Evolutionary conservation across 2,329 filamentous ascomycete genomes (phyloP).

Genomic region (Sporothrix euskadiensis): DNA sequence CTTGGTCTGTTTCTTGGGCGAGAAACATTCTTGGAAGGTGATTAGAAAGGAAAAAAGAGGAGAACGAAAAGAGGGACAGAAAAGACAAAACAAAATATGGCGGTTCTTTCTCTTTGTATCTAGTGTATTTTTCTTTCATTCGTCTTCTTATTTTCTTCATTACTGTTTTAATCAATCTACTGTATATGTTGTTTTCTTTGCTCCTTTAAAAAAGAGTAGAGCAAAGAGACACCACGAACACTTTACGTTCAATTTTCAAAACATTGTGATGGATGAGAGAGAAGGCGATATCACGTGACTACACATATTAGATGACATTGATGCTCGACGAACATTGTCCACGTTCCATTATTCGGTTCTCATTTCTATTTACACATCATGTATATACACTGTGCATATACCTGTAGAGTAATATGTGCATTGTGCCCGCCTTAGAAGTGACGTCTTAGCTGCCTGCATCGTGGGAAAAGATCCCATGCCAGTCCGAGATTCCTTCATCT

Average conservation of each 20-base stretch:
- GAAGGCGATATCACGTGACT: background rate
- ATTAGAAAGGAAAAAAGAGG: background rate
- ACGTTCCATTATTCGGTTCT: background rate
- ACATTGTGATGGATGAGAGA: background rate
- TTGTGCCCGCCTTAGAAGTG: background rate
- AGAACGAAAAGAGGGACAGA: background rate
- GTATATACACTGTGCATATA: background rate
- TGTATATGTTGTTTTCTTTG: background rate
- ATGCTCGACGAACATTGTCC: too few species aligned
- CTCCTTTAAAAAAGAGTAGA: background rate
- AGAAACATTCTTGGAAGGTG: background rate
- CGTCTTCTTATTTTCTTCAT: background rate
- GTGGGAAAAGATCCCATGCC: background rate
- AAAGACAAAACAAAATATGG: background rate
- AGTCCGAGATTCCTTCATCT: background rate
- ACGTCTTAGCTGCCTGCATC: background rate
- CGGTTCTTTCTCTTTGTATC: slow-evolving; percentile 9
- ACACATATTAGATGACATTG: too few species aligned
- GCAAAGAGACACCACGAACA: background rate
- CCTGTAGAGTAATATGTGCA: background rate
- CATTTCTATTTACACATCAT: slow-evolving; percentile 10
- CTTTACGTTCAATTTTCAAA: background rate
- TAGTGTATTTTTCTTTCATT: background rate
- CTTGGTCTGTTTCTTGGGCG: background rate
- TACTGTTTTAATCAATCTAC: background rate